phyloP scores from a whole-genome alignment of 1,284 basidiomycete genomes.

The Ustilago tritici region DNA sequence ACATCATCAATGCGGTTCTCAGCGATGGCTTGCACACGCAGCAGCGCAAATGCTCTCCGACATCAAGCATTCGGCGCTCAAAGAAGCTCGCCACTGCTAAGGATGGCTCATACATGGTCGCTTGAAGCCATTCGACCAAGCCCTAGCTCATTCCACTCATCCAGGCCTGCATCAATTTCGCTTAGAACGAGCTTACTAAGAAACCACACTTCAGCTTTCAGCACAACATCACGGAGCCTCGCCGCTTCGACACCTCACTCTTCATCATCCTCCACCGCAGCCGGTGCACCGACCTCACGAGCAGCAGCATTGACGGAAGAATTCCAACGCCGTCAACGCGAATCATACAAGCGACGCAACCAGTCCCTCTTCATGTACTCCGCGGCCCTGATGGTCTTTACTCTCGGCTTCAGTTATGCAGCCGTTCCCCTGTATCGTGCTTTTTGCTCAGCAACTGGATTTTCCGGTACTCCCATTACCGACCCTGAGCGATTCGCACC shows the following conservation, averaged over 20 bases:
- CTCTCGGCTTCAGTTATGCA: conserved; percentile 89
- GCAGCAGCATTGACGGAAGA: conserved; percentile 31
- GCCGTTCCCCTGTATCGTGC: conserved; percentile 96
- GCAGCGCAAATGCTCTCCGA: not conserved
- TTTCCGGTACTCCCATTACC: conserved; percentile 92
- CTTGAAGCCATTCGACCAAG: conserved; percentile 17
- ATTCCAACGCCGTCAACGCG: conserved; percentile 39
- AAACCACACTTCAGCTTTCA: conserved; percentile 19
- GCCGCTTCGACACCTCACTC: conserved; percentile 2
- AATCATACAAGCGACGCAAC: conserved; percentile 72
- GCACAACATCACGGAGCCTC: conserved; percentile 14
- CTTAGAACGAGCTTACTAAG: not conserved
- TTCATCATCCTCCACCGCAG: conserved; percentile 5
- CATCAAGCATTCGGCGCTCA: conserved; percentile 2
- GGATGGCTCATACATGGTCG: conserved; percentile 48
- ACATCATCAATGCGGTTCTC: conserved; percentile 22
- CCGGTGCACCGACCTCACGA: conserved; percentile 8
- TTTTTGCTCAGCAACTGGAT: conserved; percentile 97
- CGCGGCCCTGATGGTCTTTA: conserved; percentile 82
- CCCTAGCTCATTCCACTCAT: not conserved
- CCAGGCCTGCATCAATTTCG: not conserved
- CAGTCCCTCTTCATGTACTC: conserved; percentile 82
- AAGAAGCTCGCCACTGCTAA: conserved; percentile 29
- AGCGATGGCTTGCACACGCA: conserved; percentile 15
- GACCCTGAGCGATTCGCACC: conserved; percentile 59